These are phyloP conservation scores for Apophysomyces ossiformis DNA, from an alignment of 371 early-diverging fungal genomes.

Conservation along the genomic window DNA sequence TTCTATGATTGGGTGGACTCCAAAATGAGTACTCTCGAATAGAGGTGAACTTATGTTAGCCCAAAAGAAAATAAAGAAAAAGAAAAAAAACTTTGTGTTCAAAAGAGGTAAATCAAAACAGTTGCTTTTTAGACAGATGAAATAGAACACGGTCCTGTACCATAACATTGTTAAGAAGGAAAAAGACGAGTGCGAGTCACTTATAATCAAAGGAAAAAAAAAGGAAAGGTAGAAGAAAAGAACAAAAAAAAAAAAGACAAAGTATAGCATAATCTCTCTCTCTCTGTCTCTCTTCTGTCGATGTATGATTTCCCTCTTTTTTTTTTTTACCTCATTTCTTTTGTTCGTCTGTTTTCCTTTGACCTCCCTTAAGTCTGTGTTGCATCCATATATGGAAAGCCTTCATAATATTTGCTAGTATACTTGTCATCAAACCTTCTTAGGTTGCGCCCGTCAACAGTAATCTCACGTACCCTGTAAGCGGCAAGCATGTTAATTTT, in stretches of 20 bases:
- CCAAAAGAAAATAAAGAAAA: no score
- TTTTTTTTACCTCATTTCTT: neutral
- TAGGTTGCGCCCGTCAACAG: constrained; percentile 1
- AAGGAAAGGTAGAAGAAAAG: neutral
- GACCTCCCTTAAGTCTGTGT: neutral
- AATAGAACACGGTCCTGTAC: no score
- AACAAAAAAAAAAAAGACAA: neutral
- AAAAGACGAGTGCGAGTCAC: no score
- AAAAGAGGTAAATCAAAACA: no score
- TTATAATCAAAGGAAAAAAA: no score
- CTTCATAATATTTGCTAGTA: neutral
- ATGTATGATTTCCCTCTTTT: neutral
- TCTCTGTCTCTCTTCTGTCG: neutral
- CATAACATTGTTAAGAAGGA: no score
- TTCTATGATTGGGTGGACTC: no score
- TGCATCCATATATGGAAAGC: neutral
- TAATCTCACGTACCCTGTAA: neutral
- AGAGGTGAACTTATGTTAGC: no score
- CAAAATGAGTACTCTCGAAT: no score
- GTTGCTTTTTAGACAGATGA: no score
- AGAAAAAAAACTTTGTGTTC: no score
- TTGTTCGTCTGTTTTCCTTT: neutral
- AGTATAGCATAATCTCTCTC: neutral
- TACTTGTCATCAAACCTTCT: constrained; percentile 5
- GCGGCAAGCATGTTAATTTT: neutral